phyloP scores from a whole-genome alignment of 202 grass and related monocot species.

The Miscanthus sacchariflorus region DNA sequence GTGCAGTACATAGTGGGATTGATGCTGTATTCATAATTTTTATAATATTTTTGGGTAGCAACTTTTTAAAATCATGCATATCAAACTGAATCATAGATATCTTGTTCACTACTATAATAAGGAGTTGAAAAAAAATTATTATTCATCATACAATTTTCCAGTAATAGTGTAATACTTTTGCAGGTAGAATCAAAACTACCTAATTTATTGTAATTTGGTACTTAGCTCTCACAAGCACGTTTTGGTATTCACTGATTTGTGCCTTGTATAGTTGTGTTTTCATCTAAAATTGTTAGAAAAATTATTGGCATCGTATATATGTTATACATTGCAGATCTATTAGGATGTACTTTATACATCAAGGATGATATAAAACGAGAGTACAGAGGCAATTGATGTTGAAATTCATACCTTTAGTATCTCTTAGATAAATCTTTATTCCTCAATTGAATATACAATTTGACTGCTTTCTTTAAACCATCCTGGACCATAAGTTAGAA shows the following conservation, averaged over 20 bases:
- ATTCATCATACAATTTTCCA: background rate
- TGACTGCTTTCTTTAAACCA: conserved; percentile 54
- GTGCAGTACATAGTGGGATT: background rate
- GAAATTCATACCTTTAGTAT: background rate
- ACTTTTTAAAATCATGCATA: background rate
- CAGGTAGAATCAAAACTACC: background rate
- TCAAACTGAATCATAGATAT: background rate
- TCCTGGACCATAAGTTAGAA: conserved; percentile 40
- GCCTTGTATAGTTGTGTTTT: background rate
- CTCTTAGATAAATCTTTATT: background rate
- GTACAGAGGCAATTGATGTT: background rate
- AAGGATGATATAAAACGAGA: background rate
- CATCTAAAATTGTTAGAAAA: background rate
- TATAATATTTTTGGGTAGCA: background rate
- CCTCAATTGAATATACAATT: conserved; percentile 48
- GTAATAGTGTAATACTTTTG: background rate
- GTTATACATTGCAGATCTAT: background rate
- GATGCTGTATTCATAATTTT: background rate
- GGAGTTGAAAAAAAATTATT: background rate
- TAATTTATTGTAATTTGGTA: background rate
- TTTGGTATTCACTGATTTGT: background rate
- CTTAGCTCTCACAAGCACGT: background rate
- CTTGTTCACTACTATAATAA: background rate
- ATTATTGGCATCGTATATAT: background rate
- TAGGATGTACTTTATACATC: background rate